A percentile compares a stretch with the other conserved stretches of the same genome.
phyloP scores from a whole-genome alignment of 768 basidiomycete genomes.

The Dioszegia hungarica region DNA sequence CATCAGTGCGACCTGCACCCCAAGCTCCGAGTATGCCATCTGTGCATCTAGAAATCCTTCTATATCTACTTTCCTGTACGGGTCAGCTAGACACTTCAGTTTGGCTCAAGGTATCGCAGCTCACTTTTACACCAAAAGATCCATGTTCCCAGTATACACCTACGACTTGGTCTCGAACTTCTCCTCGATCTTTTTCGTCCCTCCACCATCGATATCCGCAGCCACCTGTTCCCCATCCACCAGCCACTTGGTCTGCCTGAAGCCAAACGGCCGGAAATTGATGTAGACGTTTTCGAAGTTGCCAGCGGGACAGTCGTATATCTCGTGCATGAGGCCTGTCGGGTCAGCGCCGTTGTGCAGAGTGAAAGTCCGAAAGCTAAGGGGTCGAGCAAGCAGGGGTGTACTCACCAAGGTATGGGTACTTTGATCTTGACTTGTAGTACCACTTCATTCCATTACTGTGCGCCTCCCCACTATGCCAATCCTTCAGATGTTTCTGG shows the following conservation, averaged over 20 bases:
- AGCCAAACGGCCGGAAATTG: conserved; percentile 5
- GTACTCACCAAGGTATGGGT: conserved; percentile 1
- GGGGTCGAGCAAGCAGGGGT: too few species aligned
- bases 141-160: too few species aligned
- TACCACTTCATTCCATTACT: conserved; percentile 8
- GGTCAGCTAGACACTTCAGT: too few species aligned
- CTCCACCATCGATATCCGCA: background rate
- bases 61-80: too few species aligned
- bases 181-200: background rate
- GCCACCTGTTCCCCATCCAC: conserved; percentile 3
- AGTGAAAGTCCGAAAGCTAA: background rate
- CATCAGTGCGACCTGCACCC: too few species aligned
- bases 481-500: background rate
- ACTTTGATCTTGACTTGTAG: background rate
- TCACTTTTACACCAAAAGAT: too few species aligned
- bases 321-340: conserved; percentile 4
- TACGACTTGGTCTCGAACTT: background rate
- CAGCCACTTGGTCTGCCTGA: background rate
- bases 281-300: conserved; percentile 6
- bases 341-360: background rate
- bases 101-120: too few species aligned
- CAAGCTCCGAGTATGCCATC: too few species aligned
- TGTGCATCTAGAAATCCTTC: too few species aligned
- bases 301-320: conserved; percentile 1
- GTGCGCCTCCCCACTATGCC: background rate